These are phyloP conservation scores for Kregervanrija delftensis DNA, from an alignment of 805 yeast genomes.

Conservation along the genomic window DNA sequence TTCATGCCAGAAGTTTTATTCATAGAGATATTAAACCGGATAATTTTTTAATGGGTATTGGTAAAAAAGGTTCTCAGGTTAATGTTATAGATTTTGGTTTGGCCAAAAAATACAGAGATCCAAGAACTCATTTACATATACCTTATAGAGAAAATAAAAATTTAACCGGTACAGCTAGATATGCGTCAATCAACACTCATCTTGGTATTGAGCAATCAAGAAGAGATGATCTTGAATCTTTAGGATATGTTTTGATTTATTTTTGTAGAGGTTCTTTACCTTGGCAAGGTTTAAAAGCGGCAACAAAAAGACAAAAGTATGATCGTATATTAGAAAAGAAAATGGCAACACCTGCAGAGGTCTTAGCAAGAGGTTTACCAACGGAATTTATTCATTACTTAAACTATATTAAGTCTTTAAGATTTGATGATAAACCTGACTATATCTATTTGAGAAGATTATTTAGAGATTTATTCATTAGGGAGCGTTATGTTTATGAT, in stretches of 20 bases:
- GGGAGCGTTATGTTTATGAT: constrained; percentile 87
- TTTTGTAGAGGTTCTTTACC: constrained; percentile 95
- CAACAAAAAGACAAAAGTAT: constrained; percentile 93
- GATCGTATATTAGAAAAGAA: constrained; percentile 95
- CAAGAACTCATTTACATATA: constrained; percentile 87
- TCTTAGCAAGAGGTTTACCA: constrained; percentile 87
- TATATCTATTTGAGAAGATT: constrained; percentile 81
- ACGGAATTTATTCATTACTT: constrained; percentile 82
- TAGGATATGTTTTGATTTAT: constrained; percentile 90
- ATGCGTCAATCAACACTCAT: constrained; percentile 92
- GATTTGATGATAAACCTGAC: constrained; percentile 96
- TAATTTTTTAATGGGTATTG: constrained; percentile 82
- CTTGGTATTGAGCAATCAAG: constrained; percentile 95
- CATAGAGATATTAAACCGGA: constrained; percentile 83
- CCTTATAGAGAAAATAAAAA: constrained; percentile 96
- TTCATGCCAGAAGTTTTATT: constrained; percentile 89
- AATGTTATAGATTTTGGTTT: constrained; percentile 92
- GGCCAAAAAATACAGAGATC: constrained; percentile 91
- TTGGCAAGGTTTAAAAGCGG: constrained; percentile 98
- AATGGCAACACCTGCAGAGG: constrained; percentile 81
- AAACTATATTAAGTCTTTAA: constrained; percentile 80
- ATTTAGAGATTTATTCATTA: constrained; percentile 80
- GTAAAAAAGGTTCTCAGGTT: constrained; percentile 90
- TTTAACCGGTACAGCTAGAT: constrained; percentile 95
- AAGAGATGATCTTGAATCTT: constrained; percentile 91